A percentile compares a stretch with the other conserved stretches of the same genome.
Conservation (phyloP, 495 filamentous ascomycete genomes). For the Lophium mytilinum region DNA sequence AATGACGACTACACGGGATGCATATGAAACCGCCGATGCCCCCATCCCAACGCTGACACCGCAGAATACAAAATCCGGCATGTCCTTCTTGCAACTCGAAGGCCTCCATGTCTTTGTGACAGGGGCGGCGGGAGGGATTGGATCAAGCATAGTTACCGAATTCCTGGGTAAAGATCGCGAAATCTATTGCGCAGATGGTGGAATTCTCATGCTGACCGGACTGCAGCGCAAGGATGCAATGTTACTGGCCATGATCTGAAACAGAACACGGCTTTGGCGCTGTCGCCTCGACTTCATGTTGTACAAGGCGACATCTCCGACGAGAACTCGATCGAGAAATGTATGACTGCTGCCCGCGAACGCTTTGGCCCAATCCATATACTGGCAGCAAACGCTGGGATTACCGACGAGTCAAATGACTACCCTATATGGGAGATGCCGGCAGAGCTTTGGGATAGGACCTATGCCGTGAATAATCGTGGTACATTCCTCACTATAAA, state of each 20-base stretch:
- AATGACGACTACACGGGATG: too few species aligned
- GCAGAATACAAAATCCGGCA: constrained; percentile 1
- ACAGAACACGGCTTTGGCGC: constrained; percentile 27
- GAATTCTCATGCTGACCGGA: background rate
- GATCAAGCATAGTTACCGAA: constrained; percentile 41
- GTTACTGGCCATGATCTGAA: constrained; percentile 45
- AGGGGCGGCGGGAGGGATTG: constrained; percentile 48
- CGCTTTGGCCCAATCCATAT: constrained; percentile 48
- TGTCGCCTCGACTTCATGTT: constrained; percentile 27
- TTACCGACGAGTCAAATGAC: constrained; percentile 38
- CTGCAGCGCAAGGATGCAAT: constrained; percentile 45
- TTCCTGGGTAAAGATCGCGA: constrained; percentile 40
- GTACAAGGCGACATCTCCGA: constrained; percentile 42
- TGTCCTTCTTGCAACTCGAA: constrained; percentile 45
- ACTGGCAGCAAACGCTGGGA: constrained; percentile 45
- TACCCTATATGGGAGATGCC: constrained; percentile 49
- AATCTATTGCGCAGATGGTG: background rate
- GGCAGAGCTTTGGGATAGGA: constrained; percentile 44
- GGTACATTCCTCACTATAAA: constrained; percentile 53
- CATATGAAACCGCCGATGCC: too few species aligned
- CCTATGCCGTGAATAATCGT: constrained; percentile 42
- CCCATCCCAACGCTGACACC: background rate
- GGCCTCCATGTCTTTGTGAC: constrained; percentile 51
- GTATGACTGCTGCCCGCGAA: constrained; percentile 37
- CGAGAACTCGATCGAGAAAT: constrained; percentile 40